phyloP scores from a whole-genome alignment of 768 basidiomycete genomes.

The Suillus subluteus region DNA sequence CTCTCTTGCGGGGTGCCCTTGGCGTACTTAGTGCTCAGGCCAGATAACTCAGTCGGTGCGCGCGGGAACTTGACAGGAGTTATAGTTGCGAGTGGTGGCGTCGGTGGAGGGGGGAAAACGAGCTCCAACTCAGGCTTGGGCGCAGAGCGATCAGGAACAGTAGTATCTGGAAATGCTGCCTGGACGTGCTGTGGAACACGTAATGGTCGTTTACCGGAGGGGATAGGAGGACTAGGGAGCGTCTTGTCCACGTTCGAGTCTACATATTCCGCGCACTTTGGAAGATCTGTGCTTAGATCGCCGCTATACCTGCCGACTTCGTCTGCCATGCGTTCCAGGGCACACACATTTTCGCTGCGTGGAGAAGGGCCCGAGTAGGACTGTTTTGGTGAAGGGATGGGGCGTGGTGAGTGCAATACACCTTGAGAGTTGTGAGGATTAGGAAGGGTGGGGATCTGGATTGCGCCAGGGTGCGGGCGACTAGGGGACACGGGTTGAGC shows the following conservation, averaged over 20 bases:
- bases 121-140: conserved; percentile 19
- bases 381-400: conserved; percentile 67
- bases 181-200: conserved; percentile 34
- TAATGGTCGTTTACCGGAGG: conserved; percentile 41
- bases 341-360: conserved; percentile 54
- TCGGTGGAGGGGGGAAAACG: conserved; percentile 43
- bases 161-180: conserved; percentile 28
- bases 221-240: conserved; percentile 60
- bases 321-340: conserved; percentile 75
- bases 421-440: conserved; percentile 39
- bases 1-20: conserved; percentile 40
- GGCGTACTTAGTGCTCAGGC: conserved; percentile 27
- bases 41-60: conserved; percentile 31
- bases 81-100: conserved; percentile 53
- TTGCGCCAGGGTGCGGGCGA: conserved; percentile 25
- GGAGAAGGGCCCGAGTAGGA: conserved; percentile 39
- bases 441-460: conserved; percentile 26
- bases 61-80: conserved; percentile 39
- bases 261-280: conserved; percentile 26
- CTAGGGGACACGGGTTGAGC: conserved; percentile 13
- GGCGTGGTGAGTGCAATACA: conserved; percentile 65
- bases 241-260: conserved; percentile 53
- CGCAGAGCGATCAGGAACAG: conserved; percentile 15
- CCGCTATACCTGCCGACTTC: conserved; percentile 42
- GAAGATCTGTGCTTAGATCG: conserved; percentile 32